Evolutionary conservation across 1,139 yeast genomes (phyloP), one percentile per base, ranked within the genome.

Genomic region (Blastobotrys niveus): DNA sequence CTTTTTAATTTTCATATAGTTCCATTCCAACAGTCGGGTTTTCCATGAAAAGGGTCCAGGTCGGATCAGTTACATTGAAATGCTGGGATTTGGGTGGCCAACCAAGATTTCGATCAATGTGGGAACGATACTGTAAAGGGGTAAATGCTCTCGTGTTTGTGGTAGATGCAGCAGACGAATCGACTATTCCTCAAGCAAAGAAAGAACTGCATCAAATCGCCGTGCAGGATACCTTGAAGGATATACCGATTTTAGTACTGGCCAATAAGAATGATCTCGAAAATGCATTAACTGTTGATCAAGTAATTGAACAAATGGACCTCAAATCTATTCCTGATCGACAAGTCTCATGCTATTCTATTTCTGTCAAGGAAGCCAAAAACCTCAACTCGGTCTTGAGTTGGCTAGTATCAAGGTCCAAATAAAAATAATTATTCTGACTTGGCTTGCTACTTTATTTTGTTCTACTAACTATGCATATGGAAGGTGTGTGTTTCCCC

Each of bases 51-150:
- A 52, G 64, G 38, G 62, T 66, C 35, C 59, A 58, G 38, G 58
- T 61, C 48, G 69, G 69, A n/a, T 54, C 60, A 12, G 70, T 66
- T 15, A 64, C 66, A 21, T 52, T 66, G 24, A 66, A 66, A 53
- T 66, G 69, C 55, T 66, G 70, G 70, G 70, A 66, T 57, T 50
- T 66, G 25, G 70, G 70, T 19, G 70, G 70, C 2, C 70, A 66
- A 52, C 68, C 69, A 9, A 53, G 70, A 38, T 66, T 66, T 51
- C 48, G 70, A 40, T 57, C 67, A 31, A 64, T 66, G 70, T 66
- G 70, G 70, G 70, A 66, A 43, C 58, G 70, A 19, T 66, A 66
- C 48, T 66, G 70, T 47, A 58, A 64, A 41, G 69, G 67, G 8
- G 68, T 63, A 40, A 61, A 60, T 43, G 69, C 70, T 17, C 65